A percentile compares a stretch with the other conserved stretches of the same genome.
These are phyloP conservation scores for Fusarium miscanthi DNA, from an alignment of 2,329 filamentous ascomycete species.

Conservation along the genomic window DNA sequence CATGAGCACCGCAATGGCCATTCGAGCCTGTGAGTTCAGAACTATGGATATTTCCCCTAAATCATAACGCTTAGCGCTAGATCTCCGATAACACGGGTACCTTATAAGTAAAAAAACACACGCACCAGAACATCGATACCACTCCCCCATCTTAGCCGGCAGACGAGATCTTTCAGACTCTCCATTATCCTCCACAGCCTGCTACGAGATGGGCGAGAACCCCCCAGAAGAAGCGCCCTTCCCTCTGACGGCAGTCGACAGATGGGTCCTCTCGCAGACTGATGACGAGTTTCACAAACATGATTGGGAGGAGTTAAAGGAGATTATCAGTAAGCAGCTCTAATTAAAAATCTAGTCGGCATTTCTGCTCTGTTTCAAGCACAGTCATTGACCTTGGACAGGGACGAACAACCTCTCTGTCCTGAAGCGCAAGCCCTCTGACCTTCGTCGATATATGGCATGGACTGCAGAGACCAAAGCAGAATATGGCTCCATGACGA, in stretches of 20 bases:
- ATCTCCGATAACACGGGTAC: neutral
- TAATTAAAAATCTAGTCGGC: neutral
- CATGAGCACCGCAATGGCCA: slow-evolving; percentile 10
- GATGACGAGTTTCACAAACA: slow-evolving; percentile 78
- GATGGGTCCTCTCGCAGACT: slow-evolving; percentile 67
- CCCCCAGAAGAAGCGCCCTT: slow-evolving; percentile 61
- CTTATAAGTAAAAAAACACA: neutral
- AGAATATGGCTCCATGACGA: slow-evolving; percentile 81
- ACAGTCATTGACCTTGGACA: slow-evolving; percentile 44
- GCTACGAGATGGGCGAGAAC: slow-evolving; percentile 55
- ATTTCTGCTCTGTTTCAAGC: neutral
- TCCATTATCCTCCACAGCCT: neutral
- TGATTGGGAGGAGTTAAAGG: slow-evolving; percentile 78
- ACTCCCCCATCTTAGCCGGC: neutral
- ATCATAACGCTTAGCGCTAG: neutral
- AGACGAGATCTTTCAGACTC: neutral
- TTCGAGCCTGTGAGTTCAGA: slow-evolving; percentile 13
- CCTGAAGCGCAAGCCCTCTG: slow-evolving; percentile 83
- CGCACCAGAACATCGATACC: neutral
- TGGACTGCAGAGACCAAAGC: slow-evolving; percentile 78
- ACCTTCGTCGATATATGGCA: slow-evolving; percentile 81
- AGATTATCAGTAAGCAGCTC: slow-evolving; percentile 68
- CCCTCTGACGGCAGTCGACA: slow-evolving; percentile 69
- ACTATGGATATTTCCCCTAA: neutral
- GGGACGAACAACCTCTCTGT: slow-evolving; percentile 72